phyloP scores from a whole-genome alignment of 179 eudicot species.

The Actinidia arguta region DNA sequence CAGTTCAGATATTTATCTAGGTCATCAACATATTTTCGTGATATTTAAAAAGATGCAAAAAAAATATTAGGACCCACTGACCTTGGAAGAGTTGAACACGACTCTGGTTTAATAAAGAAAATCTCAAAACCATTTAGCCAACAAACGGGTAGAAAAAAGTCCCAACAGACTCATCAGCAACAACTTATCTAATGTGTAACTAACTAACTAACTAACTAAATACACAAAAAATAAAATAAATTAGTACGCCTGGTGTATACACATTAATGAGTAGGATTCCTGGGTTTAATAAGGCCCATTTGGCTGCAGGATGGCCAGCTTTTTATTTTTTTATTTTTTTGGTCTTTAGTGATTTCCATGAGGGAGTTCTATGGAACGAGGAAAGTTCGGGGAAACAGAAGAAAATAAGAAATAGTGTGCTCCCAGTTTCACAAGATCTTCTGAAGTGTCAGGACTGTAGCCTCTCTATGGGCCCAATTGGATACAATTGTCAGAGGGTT shows the following conservation, averaged over 20 bases:
- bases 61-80: neutral
- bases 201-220: neutral
- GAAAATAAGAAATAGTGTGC: neutral
- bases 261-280: neutral
- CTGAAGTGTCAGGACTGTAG: too few relatives aligned
- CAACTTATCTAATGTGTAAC: neutral
- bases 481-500: neutral
- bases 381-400: neutral
- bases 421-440: too few relatives aligned
- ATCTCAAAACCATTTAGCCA: too few relatives aligned
- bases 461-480: too few relatives aligned
- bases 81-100: too few relatives aligned
- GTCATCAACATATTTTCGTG: neutral
- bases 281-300: neutral
- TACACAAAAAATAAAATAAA: neutral
- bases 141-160: too few relatives aligned
- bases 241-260: neutral
- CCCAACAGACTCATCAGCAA: slow-evolving; percentile 3
- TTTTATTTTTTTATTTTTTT: too few relatives aligned
- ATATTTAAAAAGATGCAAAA: neutral
- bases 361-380: too few relatives aligned
- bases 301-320: too few relatives aligned
- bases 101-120: too few relatives aligned
- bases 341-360: too few relatives aligned
- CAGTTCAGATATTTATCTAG: neutral